Percentiles rank a stretch among this genome's conserved stretches.
phyloP scores from a whole-genome alignment of 164 flowering plant species.

The Houttuynia cordata region DNA sequence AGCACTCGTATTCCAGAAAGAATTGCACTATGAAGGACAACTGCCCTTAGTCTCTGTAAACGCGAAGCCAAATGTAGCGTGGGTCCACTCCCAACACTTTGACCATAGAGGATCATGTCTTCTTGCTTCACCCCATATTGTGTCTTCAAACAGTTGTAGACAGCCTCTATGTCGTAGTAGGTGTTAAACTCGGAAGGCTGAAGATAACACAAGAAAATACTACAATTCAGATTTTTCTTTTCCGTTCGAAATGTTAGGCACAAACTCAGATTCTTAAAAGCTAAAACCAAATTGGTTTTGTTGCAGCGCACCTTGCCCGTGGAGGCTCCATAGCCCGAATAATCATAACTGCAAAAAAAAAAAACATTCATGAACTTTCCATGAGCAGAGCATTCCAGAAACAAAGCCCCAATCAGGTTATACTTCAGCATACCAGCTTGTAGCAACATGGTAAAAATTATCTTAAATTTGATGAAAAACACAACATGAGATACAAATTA shows the following conservation, averaged over 20 bases:
- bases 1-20: constrained; percentile 85
- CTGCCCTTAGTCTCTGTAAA: constrained; percentile 47
- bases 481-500: no score
- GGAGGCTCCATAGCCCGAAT: constrained; percentile 96
- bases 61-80: constrained; percentile 77
- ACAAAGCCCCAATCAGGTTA: neutral
- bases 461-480: no score
- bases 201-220: neutral
- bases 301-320: constrained; percentile 67
- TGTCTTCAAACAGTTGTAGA: constrained; percentile 70
- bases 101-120: constrained; percentile 81
- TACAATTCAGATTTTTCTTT: neutral
- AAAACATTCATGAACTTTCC: neutral
- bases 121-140: constrained; percentile 69
- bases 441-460: no score
- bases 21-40: constrained; percentile 89
- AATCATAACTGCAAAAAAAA: constrained; percentile 63
- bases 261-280: neutral
- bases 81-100: constrained; percentile 96
- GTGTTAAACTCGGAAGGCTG: constrained; percentile 90
- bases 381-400: neutral
- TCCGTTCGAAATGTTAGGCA: neutral
- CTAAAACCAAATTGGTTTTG: neutral
- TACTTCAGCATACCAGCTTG: no score
- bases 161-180: constrained; percentile 88